phyloP scores from a whole-genome alignment of 257 asterid genomes.

The Agastache rugosa region DNA sequence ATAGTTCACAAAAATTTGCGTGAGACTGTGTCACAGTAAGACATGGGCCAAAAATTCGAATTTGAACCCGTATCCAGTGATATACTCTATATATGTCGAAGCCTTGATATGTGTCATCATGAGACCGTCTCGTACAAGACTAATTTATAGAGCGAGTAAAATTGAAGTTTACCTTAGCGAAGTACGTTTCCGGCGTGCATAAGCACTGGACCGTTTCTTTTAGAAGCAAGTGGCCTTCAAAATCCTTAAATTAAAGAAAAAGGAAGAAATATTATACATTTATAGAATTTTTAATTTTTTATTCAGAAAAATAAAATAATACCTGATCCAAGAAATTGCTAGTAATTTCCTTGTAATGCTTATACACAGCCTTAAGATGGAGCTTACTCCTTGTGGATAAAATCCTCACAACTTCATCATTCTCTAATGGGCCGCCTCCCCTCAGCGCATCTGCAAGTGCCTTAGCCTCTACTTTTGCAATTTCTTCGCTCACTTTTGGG shows the following conservation, averaged over 20 bases:
- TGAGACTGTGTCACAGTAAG: too few species aligned
- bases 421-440: constrained; percentile 43
- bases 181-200: constrained; percentile 61
- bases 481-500: constrained; percentile 53
- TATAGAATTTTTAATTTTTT: not conserved
- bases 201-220: constrained; percentile 70
- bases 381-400: constrained; percentile 79
- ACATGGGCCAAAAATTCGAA: too few species aligned
- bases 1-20: too few species aligned
- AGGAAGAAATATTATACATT: not conserved
- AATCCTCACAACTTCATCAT: constrained; percentile 64
- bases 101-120: too few species aligned
- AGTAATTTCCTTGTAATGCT: constrained; percentile 69
- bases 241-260: constrained; percentile 47
- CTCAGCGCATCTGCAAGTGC: constrained; percentile 47
- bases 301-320: not conserved
- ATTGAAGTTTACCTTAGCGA: constrained; percentile 54
- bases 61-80: too few species aligned
- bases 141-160: not conserved
- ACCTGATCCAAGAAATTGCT: constrained; percentile 76
- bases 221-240: constrained; percentile 41
- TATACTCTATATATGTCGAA: too few species aligned
- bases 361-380: constrained; percentile 58
- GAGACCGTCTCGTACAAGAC: too few species aligned
- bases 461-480: constrained; percentile 78